Evolutionary conservation across 257 asterid species (phyloP).

Genomic region (Penstemon barbatus): DNA sequence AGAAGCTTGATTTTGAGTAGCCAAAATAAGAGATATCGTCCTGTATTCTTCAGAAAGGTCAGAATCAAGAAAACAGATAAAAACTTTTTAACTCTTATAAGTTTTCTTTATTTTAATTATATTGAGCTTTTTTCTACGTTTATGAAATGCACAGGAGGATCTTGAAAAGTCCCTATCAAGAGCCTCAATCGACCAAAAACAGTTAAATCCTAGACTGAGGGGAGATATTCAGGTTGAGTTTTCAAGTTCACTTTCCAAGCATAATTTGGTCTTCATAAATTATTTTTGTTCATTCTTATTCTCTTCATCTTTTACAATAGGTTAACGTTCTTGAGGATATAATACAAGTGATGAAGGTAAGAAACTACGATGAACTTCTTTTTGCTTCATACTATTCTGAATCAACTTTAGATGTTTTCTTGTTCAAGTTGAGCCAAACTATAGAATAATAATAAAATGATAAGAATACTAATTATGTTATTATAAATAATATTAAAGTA

Average conservation of each 20-base stretch:
- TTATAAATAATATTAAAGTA: too few relatives aligned
- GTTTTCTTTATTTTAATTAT: not conserved
- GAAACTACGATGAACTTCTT: not conserved
- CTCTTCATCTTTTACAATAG: conserved; percentile 34
- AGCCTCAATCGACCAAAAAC: conserved; percentile 68
- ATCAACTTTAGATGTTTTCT: conserved; percentile 2
- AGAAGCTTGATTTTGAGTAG: conserved; percentile 77
- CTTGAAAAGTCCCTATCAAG: conserved; percentile 63
- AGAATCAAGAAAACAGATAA: conserved; percentile 20
- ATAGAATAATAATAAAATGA: too few relatives aligned
- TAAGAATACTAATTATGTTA: too few relatives aligned
- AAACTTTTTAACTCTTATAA: not conserved
- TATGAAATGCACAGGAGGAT: conserved; percentile 67
- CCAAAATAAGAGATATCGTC: conserved; percentile 78
- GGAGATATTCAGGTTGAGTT: conserved; percentile 72
- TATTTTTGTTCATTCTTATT: not conserved
- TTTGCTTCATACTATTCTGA: not conserved
- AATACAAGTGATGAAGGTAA: conserved; percentile 85
- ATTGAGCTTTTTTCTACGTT: not conserved
- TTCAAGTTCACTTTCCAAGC: not conserved
- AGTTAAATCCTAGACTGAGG: conserved; percentile 65
- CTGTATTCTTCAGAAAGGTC: conserved; percentile 89
- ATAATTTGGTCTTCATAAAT: not conserved
- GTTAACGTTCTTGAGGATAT: conserved; percentile 90
- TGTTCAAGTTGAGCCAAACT: not conserved